Evolutionary conservation across 2,329 filamentous ascomycete species (phyloP), one percentile per base, ranked within the genome.

Genomic region (Penicillium sp.): DNA sequence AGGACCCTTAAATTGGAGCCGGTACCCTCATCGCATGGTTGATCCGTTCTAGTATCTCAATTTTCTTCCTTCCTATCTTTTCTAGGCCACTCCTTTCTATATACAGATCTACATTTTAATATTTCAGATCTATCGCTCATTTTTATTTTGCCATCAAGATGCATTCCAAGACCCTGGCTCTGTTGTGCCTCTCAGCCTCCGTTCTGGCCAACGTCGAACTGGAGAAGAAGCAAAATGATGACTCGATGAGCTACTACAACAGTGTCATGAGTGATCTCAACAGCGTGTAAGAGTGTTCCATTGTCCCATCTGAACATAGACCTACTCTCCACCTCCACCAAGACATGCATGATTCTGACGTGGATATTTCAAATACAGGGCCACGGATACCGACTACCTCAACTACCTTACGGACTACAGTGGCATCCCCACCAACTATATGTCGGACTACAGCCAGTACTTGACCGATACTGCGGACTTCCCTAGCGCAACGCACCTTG

Each of bases 131-230:
- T 10, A 31, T 14, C 10, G 8, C 4, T 18, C n/a, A 21, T 45
- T 45, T 23, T 3, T 9, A 31, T 10, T 24, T 16, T n/a, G n/a
- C n/a, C 40, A 11, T 11, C n/a, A 62, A 40, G 34, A 67, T 67
- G 65, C 58, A 65, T 43, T 62, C 61, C 56, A 67, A 66, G 56
- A 45, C 58, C 19, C 53, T 68, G 46, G 51, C 64, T 8, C 19
- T 65, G 39, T 51, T 67, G 45, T 26, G 65, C 51, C 52, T 67
- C 39, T 57, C 63, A 6, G 58, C 62, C 33, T 54, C 58, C 16
- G 61, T 58, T 33, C 34, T 67, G 33, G 63, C 62, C 23, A 51
- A 56, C 5, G 49, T 54, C 11, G 46, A 54, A 18, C 36, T 53
- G 26, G 51, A 53, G 54, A 50, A 56, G 47, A 56, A 50, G 19